Evolutionary conservation across 768 basidiomycete genomes (phyloP), one percentile per base, ranked within the genome.

Genomic region (Strobilomyces confusus): DNA sequence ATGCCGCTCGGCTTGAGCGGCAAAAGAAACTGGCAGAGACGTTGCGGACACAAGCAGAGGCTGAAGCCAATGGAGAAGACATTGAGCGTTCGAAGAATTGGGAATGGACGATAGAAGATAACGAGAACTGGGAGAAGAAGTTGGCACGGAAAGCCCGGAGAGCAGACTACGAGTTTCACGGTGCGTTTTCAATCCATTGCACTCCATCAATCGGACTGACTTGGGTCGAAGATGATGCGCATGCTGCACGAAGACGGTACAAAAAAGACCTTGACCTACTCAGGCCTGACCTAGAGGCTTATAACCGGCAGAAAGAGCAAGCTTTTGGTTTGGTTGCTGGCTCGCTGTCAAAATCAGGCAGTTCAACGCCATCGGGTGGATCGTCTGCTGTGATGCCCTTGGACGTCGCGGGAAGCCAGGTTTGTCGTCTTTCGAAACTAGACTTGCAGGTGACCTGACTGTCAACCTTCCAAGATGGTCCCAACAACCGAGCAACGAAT

Each of bases 61-160:
- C 93, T 2, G 89, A 91, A 69, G 94, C 92, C 48, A 77, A 81
- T 0, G 95, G 94, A n/a, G 92, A 93, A 68, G 95, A 98, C 66
- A 75, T 92, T 94, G 89, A 76, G 89, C 89, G 25, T 84, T 97
- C 52, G 92, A 98, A 98, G 56, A 78, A 84, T 52, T 99, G 97
- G 97, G 94, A 97, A n/a, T 64, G 63, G 63, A 64, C 63, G 14
- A 64, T 65, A 49, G 63, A 65, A n/a, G 63, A 65, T 30, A 67
- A 66, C 15, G 63, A 66, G 32, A 66, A 66, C 19, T 65, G 63
- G 63, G 63, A 65, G 41, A 66, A 66, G 45, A 92, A 94, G 69
- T 69, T 81, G 60, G 86, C 84, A 23, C 74, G 86, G 63, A 98
- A 94, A 72, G 82, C 80, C 58, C 78, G 92, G 68, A 79, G 91